Conservation (phyloP, 352 stramenopile genomes). For the Globisporangium mamillatum region DNA sequence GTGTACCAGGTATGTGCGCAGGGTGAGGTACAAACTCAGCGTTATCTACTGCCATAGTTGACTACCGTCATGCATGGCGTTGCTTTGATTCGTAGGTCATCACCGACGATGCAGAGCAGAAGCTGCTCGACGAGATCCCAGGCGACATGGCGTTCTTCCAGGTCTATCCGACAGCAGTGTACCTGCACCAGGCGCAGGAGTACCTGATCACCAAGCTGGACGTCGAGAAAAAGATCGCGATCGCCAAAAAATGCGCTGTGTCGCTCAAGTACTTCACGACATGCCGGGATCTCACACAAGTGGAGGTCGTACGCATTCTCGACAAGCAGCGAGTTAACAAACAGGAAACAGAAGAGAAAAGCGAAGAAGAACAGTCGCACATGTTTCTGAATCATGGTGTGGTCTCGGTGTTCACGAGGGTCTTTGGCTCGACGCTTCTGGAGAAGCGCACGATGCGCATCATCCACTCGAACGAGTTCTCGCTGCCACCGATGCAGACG, state of each 20-base stretch:
- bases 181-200: constrained; percentile 89
- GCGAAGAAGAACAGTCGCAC: constrained; percentile 2
- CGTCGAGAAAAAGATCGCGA: constrained; percentile 58
- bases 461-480: constrained; percentile 90
- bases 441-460: constrained; percentile 76
- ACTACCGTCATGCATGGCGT: background rate
- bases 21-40: background rate
- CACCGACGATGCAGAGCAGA: constrained; percentile 40
- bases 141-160: constrained; percentile 89
- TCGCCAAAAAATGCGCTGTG: constrained; percentile 51
- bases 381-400: constrained; percentile 56
- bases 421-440: constrained; percentile 84
- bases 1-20: constrained; percentile 37
- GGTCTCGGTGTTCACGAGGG: constrained; percentile 73
- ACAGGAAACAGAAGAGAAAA: background rate
- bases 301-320: constrained; percentile 83
- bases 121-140: constrained; percentile 85
- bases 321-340: constrained; percentile 4
- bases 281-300: constrained; percentile 83
- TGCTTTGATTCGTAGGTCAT: constrained; percentile 33
- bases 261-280: constrained; percentile 88
- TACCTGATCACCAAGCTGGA: constrained; percentile 90
- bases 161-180: constrained; percentile 89
- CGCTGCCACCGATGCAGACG: constrained; percentile 94
- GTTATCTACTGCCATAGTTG: background rate